Evolutionary conservation across 1,139 yeast genomes (phyloP).

Genomic region (Saccharomyces hybrid): DNA sequence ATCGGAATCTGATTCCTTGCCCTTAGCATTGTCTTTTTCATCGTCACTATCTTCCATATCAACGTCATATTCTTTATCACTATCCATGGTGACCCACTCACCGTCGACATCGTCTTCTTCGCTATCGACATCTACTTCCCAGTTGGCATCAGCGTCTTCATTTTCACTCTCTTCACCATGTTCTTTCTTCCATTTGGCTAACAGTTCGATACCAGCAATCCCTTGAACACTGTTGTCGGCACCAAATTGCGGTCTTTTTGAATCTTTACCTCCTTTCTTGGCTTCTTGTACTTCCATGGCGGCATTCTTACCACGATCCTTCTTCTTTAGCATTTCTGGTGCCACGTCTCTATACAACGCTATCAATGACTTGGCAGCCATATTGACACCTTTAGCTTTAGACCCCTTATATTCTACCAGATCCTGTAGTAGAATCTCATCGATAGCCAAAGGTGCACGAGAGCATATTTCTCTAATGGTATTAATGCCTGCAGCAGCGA

Average conservation of each 20-base stretch:
- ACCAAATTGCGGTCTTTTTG: slow-evolving; percentile 57
- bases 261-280: slow-evolving; percentile 33
- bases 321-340: slow-evolving; percentile 84
- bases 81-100: slow-evolving; percentile 49
- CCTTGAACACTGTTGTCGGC: slow-evolving; percentile 52
- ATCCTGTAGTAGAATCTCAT: slow-evolving; percentile 77
- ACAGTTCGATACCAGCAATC: slow-evolving; percentile 83
- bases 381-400: slow-evolving; percentile 84
- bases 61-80: slow-evolving; percentile 47
- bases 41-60: slow-evolving; percentile 40
- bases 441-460: slow-evolving; percentile 92
- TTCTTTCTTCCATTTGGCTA: slow-evolving; percentile 68
- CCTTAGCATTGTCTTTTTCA: slow-evolving; percentile 31
- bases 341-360: slow-evolving; percentile 86
- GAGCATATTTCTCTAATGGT: slow-evolving; percentile 87
- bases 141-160: slow-evolving; percentile 54
- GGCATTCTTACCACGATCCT: slow-evolving; percentile 90
- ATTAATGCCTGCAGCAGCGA: slow-evolving; percentile 94
- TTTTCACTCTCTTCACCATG: slow-evolving; percentile 48
- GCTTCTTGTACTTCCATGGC: slow-evolving; percentile 68
- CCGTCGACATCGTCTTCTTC: slow-evolving; percentile 42
- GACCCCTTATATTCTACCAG: slow-evolving; percentile 86
- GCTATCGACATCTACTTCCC: slow-evolving; percentile 46
- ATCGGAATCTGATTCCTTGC: slow-evolving; percentile 34
- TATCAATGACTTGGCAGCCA: slow-evolving; percentile 89